Evolutionary conservation across 805 yeast genomes (phyloP).

Genomic region (Clavispora carvajalis): DNA sequence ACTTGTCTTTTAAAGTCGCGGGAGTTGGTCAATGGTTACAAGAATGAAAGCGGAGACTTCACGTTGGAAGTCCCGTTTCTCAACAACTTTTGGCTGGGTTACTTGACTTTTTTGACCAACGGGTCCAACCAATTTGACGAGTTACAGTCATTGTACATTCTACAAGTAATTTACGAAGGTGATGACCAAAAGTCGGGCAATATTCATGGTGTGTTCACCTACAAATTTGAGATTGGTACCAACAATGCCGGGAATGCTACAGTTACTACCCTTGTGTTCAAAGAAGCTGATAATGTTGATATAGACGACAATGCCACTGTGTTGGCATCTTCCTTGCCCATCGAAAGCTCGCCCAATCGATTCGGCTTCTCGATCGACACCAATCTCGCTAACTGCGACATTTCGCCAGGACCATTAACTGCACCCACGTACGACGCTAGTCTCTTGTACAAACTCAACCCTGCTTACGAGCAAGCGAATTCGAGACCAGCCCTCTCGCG

Average conservation of each 20-base stretch:
- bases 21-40: constrained; percentile 32
- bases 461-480: constrained; percentile 1
- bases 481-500: background rate
- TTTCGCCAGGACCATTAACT: constrained; percentile 23
- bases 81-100: constrained; percentile 36
- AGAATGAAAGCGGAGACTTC: constrained; percentile 12
- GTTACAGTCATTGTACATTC: constrained; percentile 19
- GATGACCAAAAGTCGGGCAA: constrained; percentile 1
- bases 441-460: constrained; percentile 6
- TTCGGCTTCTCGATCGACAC: constrained; percentile 14
- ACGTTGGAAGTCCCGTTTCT: constrained; percentile 33
- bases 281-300: constrained; percentile 12
- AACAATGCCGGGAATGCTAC: constrained; percentile 1
- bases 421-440: constrained; percentile 34
- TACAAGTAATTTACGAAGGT: constrained; percentile 28
- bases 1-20: constrained; percentile 17
- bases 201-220: constrained; percentile 9
- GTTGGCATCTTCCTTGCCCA: constrained; percentile 37
- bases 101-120: constrained; percentile 28
- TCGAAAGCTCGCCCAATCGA: constrained; percentile 19
- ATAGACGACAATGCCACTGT: constrained; percentile 38
- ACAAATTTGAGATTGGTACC: constrained; percentile 6
- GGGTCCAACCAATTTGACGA: constrained; percentile 20
- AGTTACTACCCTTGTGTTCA: constrained; percentile 4
- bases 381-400: constrained; percentile 1